A percentile compares a stretch with the other conserved stretches of the same genome.
These are phyloP conservation scores for Gossypium sturtianum DNA, from an alignment of 345 rosid genomes.

Conservation along the genomic window DNA sequence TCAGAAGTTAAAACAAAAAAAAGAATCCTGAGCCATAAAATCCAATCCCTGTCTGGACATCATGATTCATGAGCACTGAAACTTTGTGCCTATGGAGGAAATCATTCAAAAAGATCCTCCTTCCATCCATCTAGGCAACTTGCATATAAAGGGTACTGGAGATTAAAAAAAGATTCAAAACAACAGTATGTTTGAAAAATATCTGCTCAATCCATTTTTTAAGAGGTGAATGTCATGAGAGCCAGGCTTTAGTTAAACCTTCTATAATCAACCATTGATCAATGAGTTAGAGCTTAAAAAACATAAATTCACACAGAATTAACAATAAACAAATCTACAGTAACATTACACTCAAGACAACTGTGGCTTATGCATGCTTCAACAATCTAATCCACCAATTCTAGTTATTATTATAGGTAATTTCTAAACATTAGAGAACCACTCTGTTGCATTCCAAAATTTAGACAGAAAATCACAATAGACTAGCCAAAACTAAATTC, in stretches of 20 bases:
- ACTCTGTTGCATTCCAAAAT: neutral
- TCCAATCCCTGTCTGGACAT: neutral
- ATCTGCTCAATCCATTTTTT: neutral
- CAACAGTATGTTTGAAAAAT: neutral
- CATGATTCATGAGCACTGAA: neutral
- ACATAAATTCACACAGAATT: neutral
- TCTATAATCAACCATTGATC: neutral
- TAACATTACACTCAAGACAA: neutral
- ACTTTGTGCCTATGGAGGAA: neutral
- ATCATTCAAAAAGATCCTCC: neutral
- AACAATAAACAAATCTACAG: neutral
- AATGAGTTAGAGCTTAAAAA: conserved; percentile 4
- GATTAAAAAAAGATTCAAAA: neutral
- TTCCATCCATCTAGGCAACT: neutral
- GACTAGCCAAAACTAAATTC: neutral
- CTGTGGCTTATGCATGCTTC: neutral
- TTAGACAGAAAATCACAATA: neutral
- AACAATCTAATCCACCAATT: neutral
- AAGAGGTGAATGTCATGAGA: neutral
- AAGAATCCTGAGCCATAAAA: neutral
- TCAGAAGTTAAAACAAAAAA: neutral
- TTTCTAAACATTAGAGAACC: neutral
- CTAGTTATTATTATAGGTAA: neutral
- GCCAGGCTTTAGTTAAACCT: neutral
- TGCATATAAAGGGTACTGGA: neutral